Evolutionary conservation across 495 filamentous ascomycete genomes (phyloP).

Genomic region (Baudoinia panamericana): DNA sequence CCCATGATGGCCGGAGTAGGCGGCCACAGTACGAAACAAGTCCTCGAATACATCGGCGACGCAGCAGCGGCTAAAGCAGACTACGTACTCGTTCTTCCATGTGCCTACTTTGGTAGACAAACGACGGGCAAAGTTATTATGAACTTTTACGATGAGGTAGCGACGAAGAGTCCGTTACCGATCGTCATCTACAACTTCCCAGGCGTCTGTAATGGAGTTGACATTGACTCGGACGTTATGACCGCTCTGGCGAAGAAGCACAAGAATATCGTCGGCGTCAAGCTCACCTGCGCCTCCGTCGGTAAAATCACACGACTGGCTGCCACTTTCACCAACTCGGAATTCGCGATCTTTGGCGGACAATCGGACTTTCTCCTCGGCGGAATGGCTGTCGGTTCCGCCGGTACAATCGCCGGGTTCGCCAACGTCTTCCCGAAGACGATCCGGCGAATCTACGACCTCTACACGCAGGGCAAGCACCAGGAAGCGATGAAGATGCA

Average conservation of each 20-base stretch:
- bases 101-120: conserved; percentile 51
- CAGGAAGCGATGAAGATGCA: conserved; percentile 45
- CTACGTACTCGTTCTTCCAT: conserved; percentile 48
- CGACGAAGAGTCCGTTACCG: conserved; percentile 37
- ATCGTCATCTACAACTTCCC: conserved; percentile 50
- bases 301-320: conserved; percentile 50
- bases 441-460: conserved; percentile 39
- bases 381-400: conserved; percentile 44
- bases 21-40: conserved; percentile 52
- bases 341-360: conserved; percentile 55
- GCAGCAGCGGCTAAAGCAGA: conserved; percentile 45
- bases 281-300: conserved; percentile 56
- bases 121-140: conserved; percentile 45
- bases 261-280: conserved; percentile 48
- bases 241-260: conserved; percentile 37
- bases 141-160: conserved; percentile 49
- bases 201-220: conserved; percentile 57
- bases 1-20: conserved; percentile 27
- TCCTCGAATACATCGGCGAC: conserved; percentile 45
- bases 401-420: conserved; percentile 55
- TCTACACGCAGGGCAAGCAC: conserved; percentile 37
- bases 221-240: conserved; percentile 52
- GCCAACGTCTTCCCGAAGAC: conserved; percentile 52
- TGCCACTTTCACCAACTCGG: conserved; percentile 38
- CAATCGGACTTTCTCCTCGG: conserved; percentile 59